Percentiles rank a stretch among this genome's conserved stretches.
Evolutionary conservation across 2,329 filamentous ascomycete species (phyloP).

Genomic region (Aspergillus caelatus): DNA sequence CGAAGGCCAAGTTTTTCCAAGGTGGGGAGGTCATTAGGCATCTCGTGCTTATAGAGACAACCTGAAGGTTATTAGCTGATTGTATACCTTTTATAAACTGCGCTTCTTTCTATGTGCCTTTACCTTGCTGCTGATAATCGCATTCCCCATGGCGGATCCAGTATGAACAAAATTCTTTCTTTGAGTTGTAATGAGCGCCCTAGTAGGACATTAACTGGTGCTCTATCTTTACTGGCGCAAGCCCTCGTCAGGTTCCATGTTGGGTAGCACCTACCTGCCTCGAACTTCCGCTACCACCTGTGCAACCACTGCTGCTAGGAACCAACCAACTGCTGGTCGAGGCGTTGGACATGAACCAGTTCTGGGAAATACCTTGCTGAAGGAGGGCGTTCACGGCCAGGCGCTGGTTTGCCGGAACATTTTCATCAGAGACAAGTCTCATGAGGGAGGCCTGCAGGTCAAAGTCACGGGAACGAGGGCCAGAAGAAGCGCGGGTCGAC

Average conservation of each 20-base stretch:
- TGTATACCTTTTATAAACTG: background rate
- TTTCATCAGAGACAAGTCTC: conserved; percentile 25
- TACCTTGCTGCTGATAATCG: conserved; percentile 76
- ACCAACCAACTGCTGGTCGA: conserved; percentile 20
- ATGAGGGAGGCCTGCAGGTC: conserved; percentile 26
- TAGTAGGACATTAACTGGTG: background rate
- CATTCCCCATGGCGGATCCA: conserved; percentile 88
- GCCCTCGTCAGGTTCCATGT: background rate
- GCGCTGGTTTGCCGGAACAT: conserved; percentile 23
- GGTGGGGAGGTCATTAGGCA: conserved; percentile 70
- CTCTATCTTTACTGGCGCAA: background rate
- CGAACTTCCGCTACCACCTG: conserved; percentile 11
- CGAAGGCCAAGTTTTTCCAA: conserved; percentile 70
- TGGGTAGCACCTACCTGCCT: conserved; percentile 24
- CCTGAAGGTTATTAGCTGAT: conserved; percentile 41
- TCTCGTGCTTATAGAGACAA: conserved; percentile 88
- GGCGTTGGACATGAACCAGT: conserved; percentile 18
- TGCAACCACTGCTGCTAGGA: conserved; percentile 13
- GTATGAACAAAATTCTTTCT: conserved; percentile 83
- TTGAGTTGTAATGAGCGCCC: conserved; percentile 29
- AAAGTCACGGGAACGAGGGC: conserved; percentile 16
- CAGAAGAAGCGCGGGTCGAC: conserved; percentile 11
- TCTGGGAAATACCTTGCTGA: conserved; percentile 24
- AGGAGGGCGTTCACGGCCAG: conserved; percentile 23
- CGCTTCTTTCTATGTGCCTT: background rate